Base-by-base conservation (phyloP, 768 basidiomycete species). In the Solioccasus polychromus region DNA sequence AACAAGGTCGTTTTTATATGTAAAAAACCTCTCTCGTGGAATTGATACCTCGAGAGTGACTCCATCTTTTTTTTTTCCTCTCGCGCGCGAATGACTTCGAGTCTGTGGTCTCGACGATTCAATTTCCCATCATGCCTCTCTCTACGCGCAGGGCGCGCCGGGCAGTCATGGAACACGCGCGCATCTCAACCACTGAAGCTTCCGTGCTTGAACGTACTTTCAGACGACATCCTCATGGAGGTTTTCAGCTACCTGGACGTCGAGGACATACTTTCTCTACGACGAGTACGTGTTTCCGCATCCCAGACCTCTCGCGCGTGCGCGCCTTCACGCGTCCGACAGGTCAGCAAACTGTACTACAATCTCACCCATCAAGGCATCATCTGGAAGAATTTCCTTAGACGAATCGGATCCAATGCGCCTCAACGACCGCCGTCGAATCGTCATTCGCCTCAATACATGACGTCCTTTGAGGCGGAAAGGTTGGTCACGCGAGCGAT, bases 351-450 rank as follows among this genome's bases (percentile, higher is more conserved):
- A 53, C 58, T 73, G 4, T 80, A 80, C 53, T 84, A 77, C 54
- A 61, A 79, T 24, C 70, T 87, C 47, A 84, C 83, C 0, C 81
- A 85, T 45, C 78, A 85, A 51, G 76, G 83, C 15, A 64, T 78
- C 36, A 79, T 86, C 31, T 87, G 85, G 85, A 83, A 81, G 60
- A 76, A 76, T 15, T 78, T 83, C 48, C 66, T 87, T 47, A 61
- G 67, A 31, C 60, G 66, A n/a, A 68, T 83, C 50, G 70, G 70
- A 20, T 68, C 81, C n/a, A 80, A 78, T 8, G 63, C 82, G 15
- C 77, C 83, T 5, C 80, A 80, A 4, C 63, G 83, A 5, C 80
- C 82, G 2, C 83, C 83, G 0, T 80, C 79, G 0, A 69, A 71
- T 50, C 71, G 73, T 25, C 77, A 79, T 54, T 63, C 63, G 0